Base-by-base conservation (phyloP, 805 yeast genomes). In the Yamadazyma laniorum region DNA sequence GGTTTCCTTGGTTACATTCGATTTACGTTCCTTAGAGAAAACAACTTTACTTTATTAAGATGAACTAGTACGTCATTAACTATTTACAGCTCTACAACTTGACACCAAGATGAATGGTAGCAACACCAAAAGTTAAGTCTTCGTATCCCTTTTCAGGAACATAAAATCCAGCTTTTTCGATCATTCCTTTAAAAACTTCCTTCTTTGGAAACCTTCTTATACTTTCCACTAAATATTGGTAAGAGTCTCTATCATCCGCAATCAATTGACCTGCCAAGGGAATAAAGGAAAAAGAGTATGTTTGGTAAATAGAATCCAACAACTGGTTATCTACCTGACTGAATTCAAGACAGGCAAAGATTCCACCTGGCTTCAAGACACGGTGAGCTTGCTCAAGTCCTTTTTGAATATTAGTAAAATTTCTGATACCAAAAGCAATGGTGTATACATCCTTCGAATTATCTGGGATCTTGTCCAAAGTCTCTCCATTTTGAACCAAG, bases 251-350 rank as follows among this genome's bases (percentile, higher is more conserved):
- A 61, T 93, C 99, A 54, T 91, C 85, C 27, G 97, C 97, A 47
- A 93, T 77, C 48, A 93, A 76, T 56, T 95, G 96, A 33, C 99
- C 99, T 85, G 95, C 83, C 50, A 91, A 74, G 16, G 99, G 99
- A 49, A 93, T 73, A 34, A 85, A 66, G 40, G 86, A 84, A 60
- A 85, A 85, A 12, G 96, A 86, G 75, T 95, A 93, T 28, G 87
- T 82, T 57, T 85, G 88, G 71, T 93, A 93, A 18, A 80, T 63
- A 44, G 78, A 70, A 58, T 87, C 91, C 36, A 93, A 67, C 7
- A 80, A 55, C 19, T 84, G 81, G 60, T 88, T 86, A 34, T 84
- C 82, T 40, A 93, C 96, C 58, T 90, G 93, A 38, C 95, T 84
- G 56, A 93, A 93, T 61, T 93, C 99, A 42, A 93, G 72, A 63